phyloP scores from a whole-genome alignment of 2,329 filamentous ascomycete species.

The Hypomyces rosellus region DNA sequence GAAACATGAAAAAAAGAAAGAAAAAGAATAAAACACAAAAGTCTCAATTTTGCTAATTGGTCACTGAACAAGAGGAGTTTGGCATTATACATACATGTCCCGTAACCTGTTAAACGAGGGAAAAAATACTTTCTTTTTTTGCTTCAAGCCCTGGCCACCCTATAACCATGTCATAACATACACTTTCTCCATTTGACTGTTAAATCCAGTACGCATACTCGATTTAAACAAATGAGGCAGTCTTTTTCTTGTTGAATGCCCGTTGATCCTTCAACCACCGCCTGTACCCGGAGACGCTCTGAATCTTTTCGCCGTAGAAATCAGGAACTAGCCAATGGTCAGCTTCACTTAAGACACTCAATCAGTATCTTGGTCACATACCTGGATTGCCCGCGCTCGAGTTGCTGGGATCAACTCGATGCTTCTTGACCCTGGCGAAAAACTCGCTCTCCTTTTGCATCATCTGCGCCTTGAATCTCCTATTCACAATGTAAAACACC shows the following conservation, averaged over 20 bases:
- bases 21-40: too few relatives aligned
- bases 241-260: conserved; percentile 94
- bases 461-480: conserved; percentile 66
- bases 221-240: conserved; percentile 53
- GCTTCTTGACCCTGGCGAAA: conserved; percentile 83
- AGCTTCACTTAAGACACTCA: not conserved
- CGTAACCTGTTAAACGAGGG: conserved; percentile 9
- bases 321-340: conserved; percentile 62
- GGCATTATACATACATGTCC: conserved; percentile 19
- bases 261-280: conserved; percentile 97
- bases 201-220: too few relatives aligned
- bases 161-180: conserved; percentile 5
- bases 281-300: conserved; percentile 82
- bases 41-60: not conserved
- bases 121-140: conserved; percentile 6
- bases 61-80: conserved; percentile 22
- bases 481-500: conserved; percentile 71
- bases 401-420: conserved; percentile 83
- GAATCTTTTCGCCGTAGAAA: conserved; percentile 98
- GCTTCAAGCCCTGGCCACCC: not conserved
- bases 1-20: conserved; percentile 8
- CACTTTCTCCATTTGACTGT: not conserved
- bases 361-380: conserved; percentile 17
- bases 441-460: conserved; percentile 89
- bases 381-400: conserved; percentile 85